These are phyloP conservation scores for Leishmania major DNA, from an alignment of 208 protist species.

Conservation along the genomic window DNA sequence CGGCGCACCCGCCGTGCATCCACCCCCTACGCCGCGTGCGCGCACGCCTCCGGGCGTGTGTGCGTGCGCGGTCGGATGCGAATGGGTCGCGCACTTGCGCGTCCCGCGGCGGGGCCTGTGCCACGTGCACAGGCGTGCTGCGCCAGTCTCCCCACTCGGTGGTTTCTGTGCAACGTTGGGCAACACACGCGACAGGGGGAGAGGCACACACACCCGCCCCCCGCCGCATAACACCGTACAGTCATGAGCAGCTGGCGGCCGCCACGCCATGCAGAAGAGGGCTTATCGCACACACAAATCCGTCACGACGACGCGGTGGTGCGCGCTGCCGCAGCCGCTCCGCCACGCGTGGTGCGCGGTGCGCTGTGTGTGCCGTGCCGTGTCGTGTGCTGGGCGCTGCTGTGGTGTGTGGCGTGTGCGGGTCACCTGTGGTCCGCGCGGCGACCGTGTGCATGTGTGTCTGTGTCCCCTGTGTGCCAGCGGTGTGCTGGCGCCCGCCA, in stretches of 20 bases:
- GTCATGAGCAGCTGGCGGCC: constrained; percentile 31
- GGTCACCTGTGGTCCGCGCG: constrained; percentile 9
- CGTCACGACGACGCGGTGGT: constrained; percentile 34
- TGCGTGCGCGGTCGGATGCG: constrained; percentile 11
- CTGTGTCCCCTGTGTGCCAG: not conserved
- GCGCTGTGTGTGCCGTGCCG: constrained; percentile 8
- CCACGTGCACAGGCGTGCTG: constrained; percentile 24
- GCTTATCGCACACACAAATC: constrained; percentile 4
- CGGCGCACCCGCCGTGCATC: constrained; percentile 31
- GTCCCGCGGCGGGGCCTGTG: constrained; percentile 23
- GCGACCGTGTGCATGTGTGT: constrained; percentile 6
- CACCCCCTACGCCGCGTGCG: constrained; percentile 11
- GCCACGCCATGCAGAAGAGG: constrained; percentile 37
- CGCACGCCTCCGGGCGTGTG: not conserved
- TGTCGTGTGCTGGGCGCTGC: constrained; percentile 4
- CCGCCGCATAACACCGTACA: constrained; percentile 24
- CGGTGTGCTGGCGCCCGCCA: not conserved
- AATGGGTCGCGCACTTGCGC: constrained; percentile 13
- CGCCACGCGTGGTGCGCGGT: constrained; percentile 25
- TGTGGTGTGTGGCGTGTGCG: constrained; percentile 9
- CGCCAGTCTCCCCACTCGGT: constrained; percentile 29
- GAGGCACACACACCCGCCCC: not conserved
- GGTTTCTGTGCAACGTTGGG: constrained; percentile 30
- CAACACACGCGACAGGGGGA: constrained; percentile 12
- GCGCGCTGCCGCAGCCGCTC: constrained; percentile 29